Conservation (phyloP, 2,329 filamentous ascomycete genomes). For the Stagonosporopsis tanaceti region DNA sequence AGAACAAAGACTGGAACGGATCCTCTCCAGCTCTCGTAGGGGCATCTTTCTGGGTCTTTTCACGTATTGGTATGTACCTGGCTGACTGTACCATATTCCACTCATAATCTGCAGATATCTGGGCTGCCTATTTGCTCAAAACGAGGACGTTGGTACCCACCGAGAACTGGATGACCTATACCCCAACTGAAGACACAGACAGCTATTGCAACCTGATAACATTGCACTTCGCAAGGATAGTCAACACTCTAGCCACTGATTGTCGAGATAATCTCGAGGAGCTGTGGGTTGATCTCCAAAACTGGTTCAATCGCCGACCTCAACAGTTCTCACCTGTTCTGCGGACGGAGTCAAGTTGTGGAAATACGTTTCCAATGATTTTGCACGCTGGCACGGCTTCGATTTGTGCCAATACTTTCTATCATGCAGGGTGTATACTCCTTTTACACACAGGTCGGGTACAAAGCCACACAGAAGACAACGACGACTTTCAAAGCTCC, state of each 20-base stretch:
- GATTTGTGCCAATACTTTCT: neutral
- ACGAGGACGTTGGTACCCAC: neutral
- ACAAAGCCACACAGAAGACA: neutral
- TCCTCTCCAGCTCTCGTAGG: neutral
- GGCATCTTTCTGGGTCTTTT: constrained; percentile 2
- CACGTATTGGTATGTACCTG: neutral
- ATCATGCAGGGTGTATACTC: neutral
- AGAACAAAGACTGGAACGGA: constrained; percentile 3
- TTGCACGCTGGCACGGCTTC: neutral
- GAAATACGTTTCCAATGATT: neutral
- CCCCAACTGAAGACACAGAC: neutral
- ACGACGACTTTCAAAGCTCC: neutral
- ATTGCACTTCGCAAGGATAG: neutral
- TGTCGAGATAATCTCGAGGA: neutral
- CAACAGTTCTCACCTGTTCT: neutral
- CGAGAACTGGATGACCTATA: neutral
- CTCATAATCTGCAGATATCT: neutral
- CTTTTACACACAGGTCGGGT: neutral
- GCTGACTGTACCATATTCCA: no score
- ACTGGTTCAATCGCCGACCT: neutral
- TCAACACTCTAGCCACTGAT: neutral
- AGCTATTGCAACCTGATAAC: neutral
- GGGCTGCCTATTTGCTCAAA: neutral
- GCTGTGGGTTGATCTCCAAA: neutral
- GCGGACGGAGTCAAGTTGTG: neutral